Evolutionary conservation across 192 early-diverging fungal genomes (phyloP).

Genomic region (Linnemannia exigua): DNA sequence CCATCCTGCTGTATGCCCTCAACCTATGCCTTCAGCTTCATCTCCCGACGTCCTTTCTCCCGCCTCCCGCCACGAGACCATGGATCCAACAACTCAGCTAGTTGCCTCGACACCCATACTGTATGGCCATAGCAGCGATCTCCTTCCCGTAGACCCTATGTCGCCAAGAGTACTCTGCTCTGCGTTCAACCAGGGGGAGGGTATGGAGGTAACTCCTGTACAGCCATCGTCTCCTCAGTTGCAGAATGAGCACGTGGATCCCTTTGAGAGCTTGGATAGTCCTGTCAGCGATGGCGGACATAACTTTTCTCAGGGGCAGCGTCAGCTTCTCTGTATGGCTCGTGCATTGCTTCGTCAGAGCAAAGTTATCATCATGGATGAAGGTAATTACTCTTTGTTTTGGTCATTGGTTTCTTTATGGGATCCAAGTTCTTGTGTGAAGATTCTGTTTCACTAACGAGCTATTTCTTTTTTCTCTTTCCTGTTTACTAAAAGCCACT

Average conservation of each 20-base stretch:
- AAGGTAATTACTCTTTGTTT: slow-evolving; percentile 41
- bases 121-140: background rate
- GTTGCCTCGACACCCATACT: slow-evolving; percentile 18
- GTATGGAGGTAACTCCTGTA: background rate
- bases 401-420: background rate
- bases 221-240: background rate
- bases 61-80: slow-evolving; percentile 3
- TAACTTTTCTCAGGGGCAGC: slow-evolving; percentile 86
- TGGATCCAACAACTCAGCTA: slow-evolving; percentile 2
- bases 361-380: slow-evolving; percentile 69
- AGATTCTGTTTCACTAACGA: background rate
- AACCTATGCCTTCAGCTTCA: background rate
- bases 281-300: slow-evolving; percentile 87
- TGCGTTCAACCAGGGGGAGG: slow-evolving; percentile 26
- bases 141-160: slow-evolving; percentile 23
- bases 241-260: slow-evolving; percentile 23
- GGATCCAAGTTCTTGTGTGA: background rate
- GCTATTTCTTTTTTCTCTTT: background rate
- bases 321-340: slow-evolving; percentile 84
- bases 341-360: slow-evolving; percentile 81
- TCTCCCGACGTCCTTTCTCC: background rate
- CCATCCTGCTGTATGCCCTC: slow-evolving; percentile 7
- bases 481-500: slow-evolving; percentile 62
- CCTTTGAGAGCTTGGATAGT: slow-evolving; percentile 74
- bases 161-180: slow-evolving; percentile 35